These are phyloP conservation scores for Brasilioporus rufonigricans DNA, from an alignment of 768 basidiomycete genomes.

Conservation along the genomic window DNA sequence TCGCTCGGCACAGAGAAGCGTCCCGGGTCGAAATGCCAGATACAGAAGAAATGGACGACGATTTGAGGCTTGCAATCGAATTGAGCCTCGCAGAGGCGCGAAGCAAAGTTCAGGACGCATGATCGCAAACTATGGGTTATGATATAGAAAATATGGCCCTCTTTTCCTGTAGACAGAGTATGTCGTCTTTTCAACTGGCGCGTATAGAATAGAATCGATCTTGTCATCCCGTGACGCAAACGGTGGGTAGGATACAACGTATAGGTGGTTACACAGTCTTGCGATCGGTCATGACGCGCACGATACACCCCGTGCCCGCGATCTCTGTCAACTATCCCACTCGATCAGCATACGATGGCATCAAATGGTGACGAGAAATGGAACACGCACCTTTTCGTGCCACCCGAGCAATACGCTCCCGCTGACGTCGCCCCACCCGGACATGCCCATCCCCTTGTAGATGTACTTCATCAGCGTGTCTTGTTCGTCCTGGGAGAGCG, in stretches of 20 bases:
- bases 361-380: constrained; percentile 10
- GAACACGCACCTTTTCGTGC: constrained; percentile 84
- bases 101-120: constrained; percentile 12
- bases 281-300: constrained; percentile 77
- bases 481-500: constrained; percentile 69
- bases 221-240: background rate
- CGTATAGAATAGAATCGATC: constrained; percentile 3
- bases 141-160: background rate
- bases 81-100: constrained; percentile 61
- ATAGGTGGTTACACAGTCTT: constrained; percentile 42
- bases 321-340: constrained; percentile 77
- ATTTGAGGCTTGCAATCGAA: constrained; percentile 62
- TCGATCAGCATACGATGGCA: background rate
- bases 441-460: constrained; percentile 90
- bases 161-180: background rate
- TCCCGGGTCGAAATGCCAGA: background rate
- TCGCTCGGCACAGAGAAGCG: background rate
- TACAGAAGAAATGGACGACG: constrained; percentile 54
- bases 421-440: constrained; percentile 58
- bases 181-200: background rate
- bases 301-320: constrained; percentile 93
- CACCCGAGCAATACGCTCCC: constrained; percentile 72
- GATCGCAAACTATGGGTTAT: background rate
- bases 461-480: constrained; percentile 97
- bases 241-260: background rate